Evolutionary conservation across 768 basidiomycete species (phyloP), one percentile per base, ranked within the genome.

Genomic region (Auriscalpium orientale): DNA sequence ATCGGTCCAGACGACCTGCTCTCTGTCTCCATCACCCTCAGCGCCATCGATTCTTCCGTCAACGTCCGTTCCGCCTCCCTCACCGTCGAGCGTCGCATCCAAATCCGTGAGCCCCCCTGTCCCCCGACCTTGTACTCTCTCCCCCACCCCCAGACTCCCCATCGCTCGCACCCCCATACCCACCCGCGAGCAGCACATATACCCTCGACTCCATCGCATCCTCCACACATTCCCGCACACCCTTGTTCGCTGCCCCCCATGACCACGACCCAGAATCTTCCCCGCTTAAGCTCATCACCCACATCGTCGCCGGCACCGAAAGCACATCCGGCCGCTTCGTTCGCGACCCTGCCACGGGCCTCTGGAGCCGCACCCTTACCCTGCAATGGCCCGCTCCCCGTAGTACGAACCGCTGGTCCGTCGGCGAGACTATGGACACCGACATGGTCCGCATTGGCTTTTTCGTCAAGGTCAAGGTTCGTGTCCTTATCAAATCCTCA

Each of bases 1-100:
- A 75, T 89, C 51, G 89, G 87, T 20, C 89, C 89, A 22, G 74
- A 80, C 46, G 89, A 91, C 68, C 76, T 87, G 37, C 75, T 91
- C 33, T 79, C 87, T 53, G 77, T 88, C 55, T 77, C 81, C 13
- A 72, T 91, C 56, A 74, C 76, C 51, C 73, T 89, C 47, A 76
- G 78, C n/a, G 82, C 86, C 8, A 58, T 78, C 45, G 84, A 88
- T 59, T 69, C 76, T n/a, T 68, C 69, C 22, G 75, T 84, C 38
- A 72, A 76, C 40, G 75, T 90, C 56, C 84, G 83, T 46, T 80
- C 78, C 59, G 83, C 85, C 3, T 81, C 76, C 56, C 74, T 87
- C 49, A 74, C 81, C 51, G 73, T 91, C 53, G 87, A 90, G 66
- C 82, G 89, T 51, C 82, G 88, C 51, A 85, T 90, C 56, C 76